phyloP scores from a whole-genome alignment of 805 yeast genomes.

The Wickerhamomyces silvicola region DNA sequence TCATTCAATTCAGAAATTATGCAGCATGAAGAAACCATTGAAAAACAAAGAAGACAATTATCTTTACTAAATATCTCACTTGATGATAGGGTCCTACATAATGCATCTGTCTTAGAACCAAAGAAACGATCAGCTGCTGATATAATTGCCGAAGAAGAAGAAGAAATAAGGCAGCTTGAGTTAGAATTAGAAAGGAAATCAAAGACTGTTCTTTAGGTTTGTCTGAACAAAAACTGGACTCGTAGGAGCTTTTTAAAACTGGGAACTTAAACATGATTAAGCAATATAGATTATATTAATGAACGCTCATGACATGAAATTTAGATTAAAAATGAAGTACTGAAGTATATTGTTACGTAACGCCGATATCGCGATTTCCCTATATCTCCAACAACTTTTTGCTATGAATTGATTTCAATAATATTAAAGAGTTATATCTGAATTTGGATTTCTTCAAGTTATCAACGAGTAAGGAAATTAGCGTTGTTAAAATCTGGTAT shows the following conservation, averaged over 20 bases:
- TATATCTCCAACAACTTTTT: no score
- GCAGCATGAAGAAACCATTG: slow-evolving; percentile 36
- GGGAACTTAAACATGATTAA: neutral
- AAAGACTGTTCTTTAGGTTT: slow-evolving; percentile 3
- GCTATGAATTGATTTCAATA: no score
- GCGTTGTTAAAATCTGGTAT: no score
- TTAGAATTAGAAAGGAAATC: slow-evolving; percentile 22
- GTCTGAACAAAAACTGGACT: slow-evolving; percentile 1
- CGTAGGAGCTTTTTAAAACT: slow-evolving; percentile 3
- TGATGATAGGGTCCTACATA: slow-evolving; percentile 11
- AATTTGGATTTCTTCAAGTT: no score
- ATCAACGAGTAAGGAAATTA: no score
- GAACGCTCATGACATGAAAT: no score
- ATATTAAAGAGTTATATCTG: no score
- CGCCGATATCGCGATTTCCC: no score
- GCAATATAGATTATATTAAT: no score
- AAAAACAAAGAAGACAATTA: slow-evolving; percentile 37
- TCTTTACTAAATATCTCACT: slow-evolving; percentile 28
- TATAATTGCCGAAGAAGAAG: slow-evolving; percentile 38
- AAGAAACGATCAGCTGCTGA: slow-evolving; percentile 29
- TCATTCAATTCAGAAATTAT: slow-evolving; percentile 32
- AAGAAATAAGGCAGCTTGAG: slow-evolving; percentile 39
- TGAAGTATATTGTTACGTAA: no score
- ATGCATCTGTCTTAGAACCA: slow-evolving; percentile 1
- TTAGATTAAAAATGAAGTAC: no score